Evolutionary conservation across 176 grass and related monocot genomes (phyloP), one percentile per base, ranked within the genome.

Genomic region (Musa beccarii): DNA sequence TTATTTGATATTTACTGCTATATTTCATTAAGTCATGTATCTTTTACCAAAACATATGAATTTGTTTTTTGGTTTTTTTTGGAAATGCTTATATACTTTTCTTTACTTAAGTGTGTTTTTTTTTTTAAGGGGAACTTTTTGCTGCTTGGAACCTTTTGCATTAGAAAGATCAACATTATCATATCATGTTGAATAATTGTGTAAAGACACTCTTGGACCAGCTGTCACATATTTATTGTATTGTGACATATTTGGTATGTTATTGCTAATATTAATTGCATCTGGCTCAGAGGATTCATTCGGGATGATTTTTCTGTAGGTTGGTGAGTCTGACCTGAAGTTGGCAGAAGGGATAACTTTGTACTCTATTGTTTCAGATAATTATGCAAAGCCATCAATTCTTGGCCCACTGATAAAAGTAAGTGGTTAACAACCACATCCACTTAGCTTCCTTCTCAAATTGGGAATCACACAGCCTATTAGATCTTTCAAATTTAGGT

Each of bases 281-380:
- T 70, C 29, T 70, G 7, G 51, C 4, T 51, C 17, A 12, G 5
- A 25, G 20, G 26, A 20, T 57, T 78, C 8, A 59, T 71, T 59
- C 14, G 15, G 24, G 5, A 70, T 49, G 17, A 12, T 28, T 66
- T 19, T 83, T 79, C 52, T 85, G 74, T 49, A 97, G 94, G 94
- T 97, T 66, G 90, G 94, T 84, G 94, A 97, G 61, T 85, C 86
- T 68, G 88, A 97, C 52, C 90, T 93, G 75, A 93, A 97, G 73
- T 72, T 97, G 78, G 86, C 94, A 52, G 94, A 97, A 82, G 94
- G 88, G 55, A 97, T 97, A 79, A 81, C 94, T 79, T 80, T 97
- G 1, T 97, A 84, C 77, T 97, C 94, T 53, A 90, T 97, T 85
- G 84, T 80, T 12, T 86, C 90, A 59, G 90, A 97, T 16, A 86